phyloP scores from a whole-genome alignment of 2,329 filamentous ascomycete genomes.

The Ceratocystis diversiconidia region DNA sequence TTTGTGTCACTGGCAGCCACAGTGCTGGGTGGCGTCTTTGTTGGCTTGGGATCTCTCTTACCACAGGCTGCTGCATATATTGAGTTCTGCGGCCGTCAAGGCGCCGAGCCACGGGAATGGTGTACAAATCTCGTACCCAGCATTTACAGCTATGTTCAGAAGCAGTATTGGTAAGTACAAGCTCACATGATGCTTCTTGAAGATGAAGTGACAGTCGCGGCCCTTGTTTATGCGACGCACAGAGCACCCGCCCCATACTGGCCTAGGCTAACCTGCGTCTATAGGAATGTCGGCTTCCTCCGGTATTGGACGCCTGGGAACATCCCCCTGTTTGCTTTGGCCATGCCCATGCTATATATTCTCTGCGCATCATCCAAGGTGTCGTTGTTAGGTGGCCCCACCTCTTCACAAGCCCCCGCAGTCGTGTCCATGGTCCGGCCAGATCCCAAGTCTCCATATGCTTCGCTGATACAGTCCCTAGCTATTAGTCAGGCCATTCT shows the following conservation, averaged over 20 bases:
- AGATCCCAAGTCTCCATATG: conserved; percentile 14
- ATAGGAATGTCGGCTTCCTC: conserved; percentile 75
- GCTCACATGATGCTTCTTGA: not conserved
- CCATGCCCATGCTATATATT: conserved; percentile 59
- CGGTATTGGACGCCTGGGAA: conserved; percentile 84
- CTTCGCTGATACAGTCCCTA: conserved; percentile 37
- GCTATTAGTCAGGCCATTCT: conserved; percentile 61
- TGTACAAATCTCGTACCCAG: conserved; percentile 61
- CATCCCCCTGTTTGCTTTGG: conserved; percentile 73
- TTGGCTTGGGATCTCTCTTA: conserved; percentile 51
- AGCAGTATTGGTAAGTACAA: conserved; percentile 64
- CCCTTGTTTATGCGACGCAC: not conserved
- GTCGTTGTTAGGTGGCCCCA: not conserved
- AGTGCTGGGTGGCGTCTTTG: conserved; percentile 49
- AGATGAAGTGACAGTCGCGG: not conserved
- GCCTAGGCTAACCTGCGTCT: not conserved
- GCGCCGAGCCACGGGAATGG: conserved; percentile 45
- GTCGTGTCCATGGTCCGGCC: conserved; percentile 7
- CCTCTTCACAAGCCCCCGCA: not conserved
- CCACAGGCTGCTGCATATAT: conserved; percentile 66
- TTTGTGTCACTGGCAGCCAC: conserved; percentile 35
- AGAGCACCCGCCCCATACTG: not conserved
- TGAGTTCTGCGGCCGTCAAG: conserved; percentile 45
- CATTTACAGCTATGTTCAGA: conserved; percentile 83
- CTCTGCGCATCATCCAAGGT: conserved; percentile 27